A percentile compares a stretch with the other conserved stretches of the same genome.
phyloP scores from a whole-genome alignment of 169 alveolate genomes.

The Blepharisma undulans region DNA sequence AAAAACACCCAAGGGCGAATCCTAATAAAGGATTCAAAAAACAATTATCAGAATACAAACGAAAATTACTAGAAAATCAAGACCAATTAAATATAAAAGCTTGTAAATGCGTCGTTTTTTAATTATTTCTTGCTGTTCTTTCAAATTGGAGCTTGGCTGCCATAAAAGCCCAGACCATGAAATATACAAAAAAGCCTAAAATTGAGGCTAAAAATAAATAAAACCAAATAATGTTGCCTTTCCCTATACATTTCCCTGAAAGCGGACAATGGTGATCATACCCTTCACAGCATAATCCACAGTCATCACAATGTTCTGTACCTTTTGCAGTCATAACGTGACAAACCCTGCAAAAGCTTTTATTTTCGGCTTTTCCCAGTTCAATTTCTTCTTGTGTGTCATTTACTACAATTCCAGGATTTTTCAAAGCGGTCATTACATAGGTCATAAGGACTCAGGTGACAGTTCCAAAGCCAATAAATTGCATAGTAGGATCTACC shows the following conservation, averaged over 20 bases:
- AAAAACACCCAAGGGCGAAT: background rate
- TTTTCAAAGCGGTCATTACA: slow-evolving; percentile 49
- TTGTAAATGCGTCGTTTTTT: background rate
- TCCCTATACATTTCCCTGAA: slow-evolving; percentile 76
- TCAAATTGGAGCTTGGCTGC: background rate
- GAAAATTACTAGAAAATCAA: background rate
- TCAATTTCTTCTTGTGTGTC: slow-evolving; percentile 25
- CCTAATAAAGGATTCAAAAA: slow-evolving; percentile 22
- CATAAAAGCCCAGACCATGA: background rate
- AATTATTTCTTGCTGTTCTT: background rate
- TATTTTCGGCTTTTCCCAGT: background rate
- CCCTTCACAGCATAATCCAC: slow-evolving; percentile 67
- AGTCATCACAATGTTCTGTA: slow-evolving; percentile 71
- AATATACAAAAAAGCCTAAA: background rate
- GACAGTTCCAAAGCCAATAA: background rate
- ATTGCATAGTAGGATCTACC: background rate
- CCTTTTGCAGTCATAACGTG: slow-evolving; percentile 40
- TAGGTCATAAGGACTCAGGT: background rate
- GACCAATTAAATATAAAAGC: background rate
- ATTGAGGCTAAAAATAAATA: slow-evolving; percentile 36
- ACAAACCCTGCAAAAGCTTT: slow-evolving; percentile 43
- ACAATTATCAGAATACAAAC: slow-evolving; percentile 14
- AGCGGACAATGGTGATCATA: slow-evolving; percentile 80
- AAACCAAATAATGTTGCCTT: slow-evolving; percentile 57
- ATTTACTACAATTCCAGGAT: slow-evolving; percentile 55